Conservation (phyloP, 108 stramenopile genomes). For the Cyclotella distinguenda region DNA sequence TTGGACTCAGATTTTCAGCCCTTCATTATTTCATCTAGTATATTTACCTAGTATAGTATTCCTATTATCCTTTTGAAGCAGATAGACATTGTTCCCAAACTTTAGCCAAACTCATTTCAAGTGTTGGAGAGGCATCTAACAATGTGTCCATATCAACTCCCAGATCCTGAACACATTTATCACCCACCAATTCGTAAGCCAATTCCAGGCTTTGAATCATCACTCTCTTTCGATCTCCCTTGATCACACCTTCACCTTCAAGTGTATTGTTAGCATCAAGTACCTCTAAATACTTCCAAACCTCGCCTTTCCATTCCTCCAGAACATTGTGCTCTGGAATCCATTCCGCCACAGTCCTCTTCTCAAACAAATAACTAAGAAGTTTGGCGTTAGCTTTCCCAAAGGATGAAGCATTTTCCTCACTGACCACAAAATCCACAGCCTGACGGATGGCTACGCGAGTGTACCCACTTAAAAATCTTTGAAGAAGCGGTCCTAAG, state of each 20-base stretch:
- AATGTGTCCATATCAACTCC: slow-evolving; percentile 36
- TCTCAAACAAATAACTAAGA: slow-evolving; percentile 51
- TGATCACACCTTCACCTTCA: not conserved
- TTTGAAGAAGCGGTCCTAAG: slow-evolving; percentile 55
- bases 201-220: slow-evolving; percentile 42
- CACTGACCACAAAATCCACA: slow-evolving; percentile 59
- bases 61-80: slow-evolving; percentile 9
- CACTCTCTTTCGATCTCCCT: slow-evolving; percentile 37
- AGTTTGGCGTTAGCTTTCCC: slow-evolving; percentile 56
- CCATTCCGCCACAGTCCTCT: slow-evolving; percentile 42
- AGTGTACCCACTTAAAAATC: slow-evolving; percentile 61
- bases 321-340: slow-evolving; percentile 39
- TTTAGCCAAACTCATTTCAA: slow-evolving; percentile 33
- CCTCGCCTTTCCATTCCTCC: slow-evolving; percentile 39
- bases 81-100: slow-evolving; percentile 41
- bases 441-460: slow-evolving; percentile 57
- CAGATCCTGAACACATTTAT: slow-evolving; percentile 42
- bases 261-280: slow-evolving; percentile 18
- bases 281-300: slow-evolving; percentile 41
- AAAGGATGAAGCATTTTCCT: slow-evolving; percentile 55
- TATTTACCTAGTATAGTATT: not conserved
- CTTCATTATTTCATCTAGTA: not conserved
- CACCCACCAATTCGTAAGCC: slow-evolving; percentile 45
- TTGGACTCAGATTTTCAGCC: not conserved
- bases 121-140: slow-evolving; percentile 41